Conservation (phyloP, 345 rosid species). For the Garcia nutans region DNA sequence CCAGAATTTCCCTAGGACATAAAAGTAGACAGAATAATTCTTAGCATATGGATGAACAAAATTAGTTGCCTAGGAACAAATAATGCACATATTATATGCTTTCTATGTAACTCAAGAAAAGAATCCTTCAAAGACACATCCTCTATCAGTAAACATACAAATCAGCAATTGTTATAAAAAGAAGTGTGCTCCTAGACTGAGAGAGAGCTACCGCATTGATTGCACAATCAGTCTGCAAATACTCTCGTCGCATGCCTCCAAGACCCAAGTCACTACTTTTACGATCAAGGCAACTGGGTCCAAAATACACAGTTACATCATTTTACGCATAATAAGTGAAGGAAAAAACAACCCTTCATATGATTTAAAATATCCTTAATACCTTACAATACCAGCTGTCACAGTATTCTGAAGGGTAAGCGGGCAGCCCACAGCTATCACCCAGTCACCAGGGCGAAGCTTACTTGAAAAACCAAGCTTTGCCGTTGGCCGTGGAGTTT, state of each 20-base stretch:
- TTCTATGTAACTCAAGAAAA: neutral
- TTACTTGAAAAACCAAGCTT: constrained; percentile 79
- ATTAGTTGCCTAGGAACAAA: neutral
- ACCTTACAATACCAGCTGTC: constrained; percentile 97
- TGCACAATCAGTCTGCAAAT: constrained; percentile 87
- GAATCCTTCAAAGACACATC: neutral
- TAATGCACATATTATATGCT: neutral
- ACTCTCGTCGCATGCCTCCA: constrained; percentile 81
- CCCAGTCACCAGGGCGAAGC: constrained; percentile 98
- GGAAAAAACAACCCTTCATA: neutral
- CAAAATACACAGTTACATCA: constrained; percentile 2
- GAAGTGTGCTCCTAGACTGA: neutral
- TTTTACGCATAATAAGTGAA: neutral
- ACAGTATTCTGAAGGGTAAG: constrained; percentile 87
- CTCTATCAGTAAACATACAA: too few relatives aligned
- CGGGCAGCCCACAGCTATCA: constrained; percentile 90
- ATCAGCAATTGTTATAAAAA: too few relatives aligned
- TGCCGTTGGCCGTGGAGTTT: constrained; percentile 75
- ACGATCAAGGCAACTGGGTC: constrained; percentile 77
- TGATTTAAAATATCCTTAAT: neutral
- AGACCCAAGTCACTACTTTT: constrained; percentile 96
- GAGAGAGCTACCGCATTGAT: constrained; percentile 60
- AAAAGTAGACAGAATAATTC: constrained; percentile 10
- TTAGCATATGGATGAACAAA: constrained; percentile 1
- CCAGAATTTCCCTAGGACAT: constrained; percentile 83